Conservation (phyloP, 306 rosid genomes). For the Cicer chorassanicum region DNA sequence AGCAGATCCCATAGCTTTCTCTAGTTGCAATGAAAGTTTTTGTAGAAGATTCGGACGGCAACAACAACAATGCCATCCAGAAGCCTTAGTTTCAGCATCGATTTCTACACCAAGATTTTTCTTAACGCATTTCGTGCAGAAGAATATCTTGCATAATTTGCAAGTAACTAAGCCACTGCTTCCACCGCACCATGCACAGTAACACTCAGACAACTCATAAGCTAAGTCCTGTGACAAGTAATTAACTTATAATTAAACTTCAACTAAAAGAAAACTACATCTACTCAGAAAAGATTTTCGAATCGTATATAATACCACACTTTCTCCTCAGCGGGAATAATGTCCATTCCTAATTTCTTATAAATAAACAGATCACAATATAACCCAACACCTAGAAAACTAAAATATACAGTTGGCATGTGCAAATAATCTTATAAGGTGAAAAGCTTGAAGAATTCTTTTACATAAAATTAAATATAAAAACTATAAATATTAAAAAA, state of each 20-base stretch:
- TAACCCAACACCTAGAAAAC: background rate
- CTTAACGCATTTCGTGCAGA: conserved; percentile 70
- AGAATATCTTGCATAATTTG: conserved; percentile 64
- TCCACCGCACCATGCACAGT: conserved; percentile 86
- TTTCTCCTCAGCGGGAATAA: background rate
- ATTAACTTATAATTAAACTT: conserved; percentile 39
- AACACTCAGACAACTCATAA: conserved; percentile 40
- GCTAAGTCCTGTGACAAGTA: conserved; percentile 67
- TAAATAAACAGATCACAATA: background rate
- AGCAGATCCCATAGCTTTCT: conserved; percentile 58
- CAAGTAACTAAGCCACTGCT: conserved; percentile 63
- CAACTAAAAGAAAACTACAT: background rate
- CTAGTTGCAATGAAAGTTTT: conserved; percentile 56
- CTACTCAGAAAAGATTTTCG: conserved; percentile 1
- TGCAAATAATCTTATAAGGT: conserved; percentile 7
- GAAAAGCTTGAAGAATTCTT: conserved; percentile 5
- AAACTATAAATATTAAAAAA: background rate
- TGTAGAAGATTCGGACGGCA: conserved; percentile 70
- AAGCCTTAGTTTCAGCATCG: conserved; percentile 56
- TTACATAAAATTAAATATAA: background rate
- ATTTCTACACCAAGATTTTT: conserved; percentile 71
- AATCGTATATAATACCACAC: background rate
- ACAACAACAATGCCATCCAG: conserved; percentile 79
- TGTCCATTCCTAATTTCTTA: no score
- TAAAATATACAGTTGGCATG: background rate